Conservation (phyloP, 441 rosid genomes). For the Euphorbia celastroides region DNA sequence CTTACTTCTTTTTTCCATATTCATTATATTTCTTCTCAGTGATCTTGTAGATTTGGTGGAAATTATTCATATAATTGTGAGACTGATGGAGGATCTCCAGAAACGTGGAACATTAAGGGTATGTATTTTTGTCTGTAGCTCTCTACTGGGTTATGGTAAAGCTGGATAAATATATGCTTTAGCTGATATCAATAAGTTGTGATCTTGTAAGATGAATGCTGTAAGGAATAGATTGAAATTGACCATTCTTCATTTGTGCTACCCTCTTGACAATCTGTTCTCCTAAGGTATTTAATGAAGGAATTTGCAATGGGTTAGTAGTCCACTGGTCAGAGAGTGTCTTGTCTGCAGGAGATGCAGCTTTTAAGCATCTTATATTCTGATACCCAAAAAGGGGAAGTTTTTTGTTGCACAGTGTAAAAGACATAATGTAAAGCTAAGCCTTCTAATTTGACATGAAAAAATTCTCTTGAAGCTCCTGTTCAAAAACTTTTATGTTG, state of each 20-base stretch:
- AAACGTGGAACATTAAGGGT: slow-evolving; percentile 91
- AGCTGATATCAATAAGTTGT: background rate
- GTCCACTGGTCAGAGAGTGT: background rate
- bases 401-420: background rate
- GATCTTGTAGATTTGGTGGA: slow-evolving; percentile 96
- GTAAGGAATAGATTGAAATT: background rate
- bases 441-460: no score
- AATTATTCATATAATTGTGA: slow-evolving; percentile 54
- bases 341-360: background rate
- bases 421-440: background rate
- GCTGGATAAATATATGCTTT: background rate
- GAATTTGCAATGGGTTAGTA: background rate
- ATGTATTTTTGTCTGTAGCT: slow-evolving; percentile 23
- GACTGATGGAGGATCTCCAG: slow-evolving; percentile 92
- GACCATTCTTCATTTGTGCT: background rate
- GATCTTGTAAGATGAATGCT: background rate
- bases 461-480: background rate
- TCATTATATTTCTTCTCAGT: slow-evolving; percentile 45
- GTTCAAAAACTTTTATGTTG: background rate
- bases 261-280: background rate
- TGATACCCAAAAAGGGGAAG: background rate
- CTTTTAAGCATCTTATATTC: background rate
- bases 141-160: slow-evolving; percentile 14
- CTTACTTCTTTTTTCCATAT: slow-evolving; percentile 18
- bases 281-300: background rate